Base-by-base conservation (phyloP, 2,329 filamentous ascomycete genomes). In the Didymellaceae sp. region DNA sequence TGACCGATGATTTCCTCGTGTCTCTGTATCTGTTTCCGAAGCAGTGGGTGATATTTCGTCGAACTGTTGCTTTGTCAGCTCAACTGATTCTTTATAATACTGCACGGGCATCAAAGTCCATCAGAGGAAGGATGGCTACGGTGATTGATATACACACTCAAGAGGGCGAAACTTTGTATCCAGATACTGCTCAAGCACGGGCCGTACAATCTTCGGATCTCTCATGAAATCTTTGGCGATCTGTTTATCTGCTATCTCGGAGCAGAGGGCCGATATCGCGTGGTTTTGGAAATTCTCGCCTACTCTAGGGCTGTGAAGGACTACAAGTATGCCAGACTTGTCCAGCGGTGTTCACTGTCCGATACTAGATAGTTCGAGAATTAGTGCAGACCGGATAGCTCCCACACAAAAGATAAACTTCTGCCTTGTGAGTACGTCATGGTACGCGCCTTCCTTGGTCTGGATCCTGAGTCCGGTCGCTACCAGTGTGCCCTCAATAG, bases 391-490 rank as follows among this genome's bases (percentile, higher is more conserved):
- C 5, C 47, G 25, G 13, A 60, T 32, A 8, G 45, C 20, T 14
- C 55, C 52, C 13, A 48, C 45, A 34, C 35, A 55, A 6, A 60
- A 31, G 5, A 60, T 57, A 5, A 60, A 46, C 31, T 62, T 56
- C 13, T 57, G 57, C 7, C 28, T 63, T 3, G 61, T 63, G 1
- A 28, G 10, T 3, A 49, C 7, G 4, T 45, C 28, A 4, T 37
- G 37, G 33, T 52, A 30, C 28, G 14, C 8, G 65, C 59, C 17
- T 68, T 52, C 74, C 1, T 62, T 62, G 18, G 70, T 61, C 5
- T 47, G 66, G 52, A 80, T 76, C 18, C 21, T 47, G 1, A 58
- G 57, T 17, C 60, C 55, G 11, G 21, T 44, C 13, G 57, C 54
- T 16, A 31, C 39, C 5, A 55, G 44, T 9, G 24, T 14, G 17